Evolutionary conservation across 768 basidiomycete genomes (phyloP).

Genomic region (Termitomyces sp.): DNA sequence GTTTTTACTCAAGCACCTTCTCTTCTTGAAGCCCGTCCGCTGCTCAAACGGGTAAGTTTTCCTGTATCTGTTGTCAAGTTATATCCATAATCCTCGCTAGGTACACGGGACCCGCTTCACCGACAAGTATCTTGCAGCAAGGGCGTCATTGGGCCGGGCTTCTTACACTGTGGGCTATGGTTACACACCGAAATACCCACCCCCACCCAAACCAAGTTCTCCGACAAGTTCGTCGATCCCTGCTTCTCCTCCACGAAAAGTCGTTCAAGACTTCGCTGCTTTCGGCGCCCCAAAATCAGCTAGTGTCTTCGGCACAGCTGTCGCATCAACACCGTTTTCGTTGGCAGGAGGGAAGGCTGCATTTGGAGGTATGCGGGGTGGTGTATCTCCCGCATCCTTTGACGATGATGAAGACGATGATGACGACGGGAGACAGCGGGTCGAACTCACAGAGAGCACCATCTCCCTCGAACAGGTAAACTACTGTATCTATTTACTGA

Average conservation of each 20-base stretch:
- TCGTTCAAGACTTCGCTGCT: conserved; percentile 83
- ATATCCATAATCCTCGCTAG: conserved; percentile 31
- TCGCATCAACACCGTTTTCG: conserved; percentile 75
- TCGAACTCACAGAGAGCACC: conserved; percentile 75
- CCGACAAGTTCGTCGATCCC: conserved; percentile 33
- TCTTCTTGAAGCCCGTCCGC: conserved; percentile 67
- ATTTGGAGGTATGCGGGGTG: conserved; percentile 69
- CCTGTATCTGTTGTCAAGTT: conserved; percentile 2
- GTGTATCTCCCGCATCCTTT: conserved; percentile 26
- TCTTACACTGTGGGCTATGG: conserved; percentile 48
- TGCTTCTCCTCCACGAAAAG: conserved; percentile 77
- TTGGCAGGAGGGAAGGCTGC: conserved; percentile 77
- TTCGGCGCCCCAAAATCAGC: conserved; percentile 72
- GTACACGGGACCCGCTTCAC: conserved; percentile 95
- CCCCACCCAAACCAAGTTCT: conserved; percentile 34
- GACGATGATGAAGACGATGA: conserved; percentile 76
- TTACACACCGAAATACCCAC: conserved; percentile 38
- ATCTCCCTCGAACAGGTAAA: conserved; percentile 96
- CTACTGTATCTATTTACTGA: too few species aligned
- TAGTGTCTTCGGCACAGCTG: conserved; percentile 82
- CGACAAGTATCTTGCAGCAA: conserved; percentile 85
- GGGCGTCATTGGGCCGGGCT: conserved; percentile 50
- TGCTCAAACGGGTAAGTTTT: conserved; percentile 67
- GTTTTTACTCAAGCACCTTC: conserved; percentile 73
- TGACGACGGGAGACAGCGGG: conserved; percentile 57